Percentiles rank a stretch among this genome's conserved stretches.
Conservation (phyloP, 2,329 filamentous ascomycete genomes). For the Rhynchosporium secalis region DNA sequence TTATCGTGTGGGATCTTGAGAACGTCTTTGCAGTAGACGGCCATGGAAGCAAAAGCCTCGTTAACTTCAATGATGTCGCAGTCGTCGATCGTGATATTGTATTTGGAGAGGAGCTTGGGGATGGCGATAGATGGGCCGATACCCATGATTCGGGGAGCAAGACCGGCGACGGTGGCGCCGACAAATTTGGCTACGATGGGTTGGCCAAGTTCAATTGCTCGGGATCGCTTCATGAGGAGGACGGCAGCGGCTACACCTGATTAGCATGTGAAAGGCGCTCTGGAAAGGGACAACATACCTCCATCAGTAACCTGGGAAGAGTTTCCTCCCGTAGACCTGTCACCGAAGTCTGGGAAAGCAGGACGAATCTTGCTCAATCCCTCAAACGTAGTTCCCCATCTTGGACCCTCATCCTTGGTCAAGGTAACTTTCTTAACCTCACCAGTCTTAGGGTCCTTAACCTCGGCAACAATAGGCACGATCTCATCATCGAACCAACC, state of each 20-base stretch:
- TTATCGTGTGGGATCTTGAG: constrained; percentile 71
- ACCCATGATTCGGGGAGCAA: constrained; percentile 94
- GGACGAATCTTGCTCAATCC: constrained; percentile 78
- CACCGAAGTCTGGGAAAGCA: constrained; percentile 88
- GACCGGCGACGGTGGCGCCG: constrained; percentile 84
- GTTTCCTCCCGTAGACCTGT: constrained; percentile 87
- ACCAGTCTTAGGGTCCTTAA: constrained; percentile 83
- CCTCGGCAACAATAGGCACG: constrained; percentile 75
- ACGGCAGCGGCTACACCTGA: constrained; percentile 68
- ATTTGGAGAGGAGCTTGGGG: constrained; percentile 80
- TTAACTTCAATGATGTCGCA: constrained; percentile 92
- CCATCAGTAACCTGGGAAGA: constrained; percentile 94
- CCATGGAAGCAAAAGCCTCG: constrained; percentile 98
- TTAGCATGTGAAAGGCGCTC: constrained; percentile 25
- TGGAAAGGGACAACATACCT: constrained; percentile 47
- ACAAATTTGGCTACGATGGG: constrained; percentile 95
- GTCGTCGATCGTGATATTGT: constrained; percentile 76
- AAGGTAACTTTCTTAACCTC: constrained; percentile 76
- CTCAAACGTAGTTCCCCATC: constrained; percentile 86
- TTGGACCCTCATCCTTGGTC: constrained; percentile 85
- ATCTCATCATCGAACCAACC: constrained; percentile 96
- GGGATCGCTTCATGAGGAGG: constrained; percentile 91
- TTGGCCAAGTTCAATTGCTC: constrained; percentile 81
- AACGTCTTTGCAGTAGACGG: constrained; percentile 82
- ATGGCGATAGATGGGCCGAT: constrained; percentile 74